Base-by-base conservation (phyloP, 192 early-diverging fungal species). In the Cetraspora pellucida region DNA sequence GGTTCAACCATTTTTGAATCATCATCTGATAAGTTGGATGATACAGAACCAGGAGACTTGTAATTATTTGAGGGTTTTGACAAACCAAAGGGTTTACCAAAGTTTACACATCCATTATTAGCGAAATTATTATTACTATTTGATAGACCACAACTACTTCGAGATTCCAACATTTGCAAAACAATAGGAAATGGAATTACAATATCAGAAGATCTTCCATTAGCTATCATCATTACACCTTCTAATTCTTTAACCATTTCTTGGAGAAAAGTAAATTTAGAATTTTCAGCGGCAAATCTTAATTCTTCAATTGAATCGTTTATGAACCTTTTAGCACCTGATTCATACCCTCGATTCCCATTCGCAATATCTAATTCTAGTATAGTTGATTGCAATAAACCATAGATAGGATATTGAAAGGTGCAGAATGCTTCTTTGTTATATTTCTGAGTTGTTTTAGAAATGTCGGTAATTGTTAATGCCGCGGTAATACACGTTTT, bases 351-450 rank as follows among this genome's bases (percentile, higher is more conserved):
- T 16, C 16, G 16, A 50, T 46, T 54, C 55, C 30, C 74, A 55
- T 76, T 76, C 74, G 54, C 55, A 16, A 76, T 54, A 10, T 66
- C 50, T 27, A 76, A 37, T 66, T 76, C 74, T 19, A 76, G n/a
- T 3, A 65, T 30, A n/a, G 63, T 23, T 27, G 74, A 76, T 66
- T 66, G 45, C 37, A 64, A 44, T 10, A 76, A 13, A 19, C 74
- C 61, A 54, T 66, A 76, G 17, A 76, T 37, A 28, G 63, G 31
- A 54, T 66, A 66, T 25, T 43, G 27, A 21, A 76, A 76, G 43
- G 66, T 55, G 13, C 16, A 50, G 31, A 76, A 64, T 55, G 64
- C 17, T 10, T 66, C 52, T 27, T 64, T 64, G 43, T 76, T 63
- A 37, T 37, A 43, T 31, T 76, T 30, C 7, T 63, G 25, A 14